Evolutionary conservation across 352 stramenopile species (phyloP).

Genomic region (Phytopythium delawarense): DNA sequence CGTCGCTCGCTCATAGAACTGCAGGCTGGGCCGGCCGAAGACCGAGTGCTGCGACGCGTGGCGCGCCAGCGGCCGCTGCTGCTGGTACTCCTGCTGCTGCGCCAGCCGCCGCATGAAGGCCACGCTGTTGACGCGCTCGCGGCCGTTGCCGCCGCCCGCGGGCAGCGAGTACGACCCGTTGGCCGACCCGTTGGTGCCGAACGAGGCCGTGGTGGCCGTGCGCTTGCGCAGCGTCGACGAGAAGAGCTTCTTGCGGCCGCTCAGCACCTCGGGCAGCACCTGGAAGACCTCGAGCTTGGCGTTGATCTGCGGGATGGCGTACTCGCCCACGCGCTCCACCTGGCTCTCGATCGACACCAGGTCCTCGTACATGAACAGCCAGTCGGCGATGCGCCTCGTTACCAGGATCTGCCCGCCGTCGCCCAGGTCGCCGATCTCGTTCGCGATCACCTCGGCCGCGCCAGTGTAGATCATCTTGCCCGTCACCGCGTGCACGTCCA

Average conservation of each 20-base stretch:
- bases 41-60: constrained; percentile 34
- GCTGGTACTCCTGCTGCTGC: constrained; percentile 18
- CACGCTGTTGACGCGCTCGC: constrained; percentile 11
- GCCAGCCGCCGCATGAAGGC: constrained; percentile 15
- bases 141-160: constrained; percentile 8
- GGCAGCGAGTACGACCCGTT: constrained; percentile 16
- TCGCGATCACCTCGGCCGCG: constrained; percentile 42
- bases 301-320: constrained; percentile 28
- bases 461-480: constrained; percentile 45
- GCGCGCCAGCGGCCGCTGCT: constrained; percentile 8
- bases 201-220: constrained; percentile 22
- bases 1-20: constrained; percentile 25
- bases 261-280: constrained; percentile 24
- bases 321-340: constrained; percentile 33
- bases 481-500: constrained; percentile 41
- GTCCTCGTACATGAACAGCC: constrained; percentile 37
- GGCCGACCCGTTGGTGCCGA: constrained; percentile 20
- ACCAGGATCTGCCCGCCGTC: constrained; percentile 50
- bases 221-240: constrained; percentile 10
- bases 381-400: constrained; percentile 41
- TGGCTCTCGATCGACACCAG: constrained; percentile 22
- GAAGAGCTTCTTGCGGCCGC: constrained; percentile 27
- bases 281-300: constrained; percentile 33
- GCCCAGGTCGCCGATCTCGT: constrained; percentile 43
- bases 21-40: constrained; percentile 28